Percentiles rank a stretch among this genome's conserved stretches.
These are phyloP conservation scores for Cercospora janseana DNA, from an alignment of 2,329 filamentous ascomycete species.

Conservation along the genomic window DNA sequence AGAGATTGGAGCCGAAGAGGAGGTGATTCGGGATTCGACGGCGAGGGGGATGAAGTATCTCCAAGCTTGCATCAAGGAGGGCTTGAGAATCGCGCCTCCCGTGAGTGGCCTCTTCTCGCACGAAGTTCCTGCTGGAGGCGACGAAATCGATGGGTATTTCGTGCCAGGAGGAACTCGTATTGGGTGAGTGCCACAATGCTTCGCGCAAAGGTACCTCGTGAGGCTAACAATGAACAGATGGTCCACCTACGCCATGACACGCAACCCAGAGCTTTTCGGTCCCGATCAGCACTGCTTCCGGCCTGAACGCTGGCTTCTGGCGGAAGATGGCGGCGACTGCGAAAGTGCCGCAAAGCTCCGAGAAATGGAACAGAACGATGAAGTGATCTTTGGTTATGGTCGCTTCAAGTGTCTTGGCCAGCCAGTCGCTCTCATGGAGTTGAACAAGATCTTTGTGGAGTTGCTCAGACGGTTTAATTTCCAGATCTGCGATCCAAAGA, in stretches of 20 bases:
- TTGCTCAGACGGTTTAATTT: slow-evolving; percentile 10
- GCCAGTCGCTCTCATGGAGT: slow-evolving; percentile 38
- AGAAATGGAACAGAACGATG: slow-evolving; percentile 12
- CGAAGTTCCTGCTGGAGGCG: slow-evolving; percentile 38
- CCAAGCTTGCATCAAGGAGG: slow-evolving; percentile 43
- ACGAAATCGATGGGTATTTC: slow-evolving; percentile 35
- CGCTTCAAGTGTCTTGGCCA: slow-evolving; percentile 26
- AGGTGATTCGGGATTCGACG: slow-evolving; percentile 22
- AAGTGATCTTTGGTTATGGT: slow-evolving; percentile 37
- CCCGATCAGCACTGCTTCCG: slow-evolving; percentile 15
- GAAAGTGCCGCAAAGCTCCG: slow-evolving; percentile 10
- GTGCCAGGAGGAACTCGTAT: slow-evolving; percentile 29
- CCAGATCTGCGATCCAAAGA: slow-evolving; percentile 10
- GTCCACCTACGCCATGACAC: slow-evolving; percentile 26
- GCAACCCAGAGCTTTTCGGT: slow-evolving; percentile 1
- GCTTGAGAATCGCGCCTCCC: slow-evolving; percentile 41
- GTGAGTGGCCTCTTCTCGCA: slow-evolving; percentile 40
- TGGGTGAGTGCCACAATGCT: slow-evolving; percentile 1
- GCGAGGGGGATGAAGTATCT: slow-evolving; percentile 39
- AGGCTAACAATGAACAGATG: slow-evolving; percentile 2
- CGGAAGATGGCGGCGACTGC: slow-evolving; percentile 12
- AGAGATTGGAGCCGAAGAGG: not conserved
- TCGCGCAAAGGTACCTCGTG: not conserved
- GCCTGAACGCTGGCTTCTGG: slow-evolving; percentile 19
- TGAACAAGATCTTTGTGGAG: slow-evolving; percentile 24